Conservation (phyloP, 1,139 yeast species). For the Suhomyces chickasaworum region DNA sequence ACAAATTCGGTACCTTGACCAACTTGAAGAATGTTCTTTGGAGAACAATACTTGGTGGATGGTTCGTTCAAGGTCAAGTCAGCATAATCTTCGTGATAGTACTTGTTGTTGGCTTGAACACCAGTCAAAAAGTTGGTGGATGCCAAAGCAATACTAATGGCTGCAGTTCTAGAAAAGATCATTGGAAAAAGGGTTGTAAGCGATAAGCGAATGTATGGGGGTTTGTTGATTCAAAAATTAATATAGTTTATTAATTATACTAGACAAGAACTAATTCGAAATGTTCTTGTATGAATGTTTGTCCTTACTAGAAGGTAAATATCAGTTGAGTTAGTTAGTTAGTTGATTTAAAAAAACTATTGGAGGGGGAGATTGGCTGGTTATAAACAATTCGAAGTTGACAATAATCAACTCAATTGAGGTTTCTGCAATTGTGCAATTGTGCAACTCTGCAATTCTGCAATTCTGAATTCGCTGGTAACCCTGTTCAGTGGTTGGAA, state of each 20-base stretch:
- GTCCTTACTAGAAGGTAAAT: conserved; percentile 7
- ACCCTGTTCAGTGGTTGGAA: not conserved
- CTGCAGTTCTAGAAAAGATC: conserved; percentile 18
- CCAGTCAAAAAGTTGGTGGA: conserved; percentile 13
- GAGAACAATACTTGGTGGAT: conserved; percentile 16
- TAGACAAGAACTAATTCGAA: not conserved
- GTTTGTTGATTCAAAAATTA: not conserved
- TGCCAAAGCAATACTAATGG: conserved; percentile 16
- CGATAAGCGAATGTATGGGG: conserved; percentile 12
- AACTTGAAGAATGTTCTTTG: conserved; percentile 15
- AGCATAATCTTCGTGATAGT: conserved; percentile 16
- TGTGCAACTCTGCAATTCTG: conserved; percentile 3
- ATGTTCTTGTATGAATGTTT: conserved; percentile 5
- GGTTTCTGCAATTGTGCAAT: conserved; percentile 5
- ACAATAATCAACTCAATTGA: conserved; percentile 7
- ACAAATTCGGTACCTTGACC: conserved; percentile 11
- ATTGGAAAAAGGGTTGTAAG: conserved; percentile 7
- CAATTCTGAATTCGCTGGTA: not conserved
- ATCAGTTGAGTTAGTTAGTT: conserved; percentile 9
- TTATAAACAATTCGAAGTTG: conserved; percentile 11
- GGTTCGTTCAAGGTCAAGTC: conserved; percentile 17
- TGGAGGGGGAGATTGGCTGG: conserved; percentile 1
- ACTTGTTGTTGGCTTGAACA: conserved; percentile 16
- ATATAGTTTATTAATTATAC: conserved; percentile 4
- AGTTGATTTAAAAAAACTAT: conserved; percentile 8